Percentiles rank a stretch among this genome's conserved stretches.
phyloP scores from a whole-genome alignment of 495 filamentous ascomycete genomes.

The Bryoglossum gracile region DNA sequence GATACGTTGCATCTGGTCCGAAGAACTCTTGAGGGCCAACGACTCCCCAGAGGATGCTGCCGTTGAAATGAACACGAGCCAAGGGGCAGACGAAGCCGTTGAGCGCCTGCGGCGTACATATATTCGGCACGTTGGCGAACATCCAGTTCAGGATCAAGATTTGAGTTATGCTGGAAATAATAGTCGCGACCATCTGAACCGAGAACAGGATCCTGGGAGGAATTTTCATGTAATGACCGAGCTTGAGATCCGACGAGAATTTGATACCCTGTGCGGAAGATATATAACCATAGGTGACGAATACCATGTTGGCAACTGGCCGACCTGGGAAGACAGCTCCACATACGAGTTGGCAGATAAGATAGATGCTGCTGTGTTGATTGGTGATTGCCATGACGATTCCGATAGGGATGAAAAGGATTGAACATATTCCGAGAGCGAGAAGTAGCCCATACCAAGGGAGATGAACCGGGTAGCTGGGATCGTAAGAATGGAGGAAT shows the following conservation, averaged over 20 bases:
- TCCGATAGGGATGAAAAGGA: conserved; percentile 73
- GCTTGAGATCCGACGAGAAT: conserved; percentile 79
- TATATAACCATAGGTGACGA: conserved; percentile 79
- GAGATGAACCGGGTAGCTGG: conserved; percentile 63
- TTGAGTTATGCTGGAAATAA: conserved; percentile 72
- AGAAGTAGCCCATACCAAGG: conserved; percentile 74
- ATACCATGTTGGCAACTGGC: conserved; percentile 84
- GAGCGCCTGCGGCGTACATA: conserved; percentile 70
- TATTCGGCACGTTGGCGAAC: conserved; percentile 64
- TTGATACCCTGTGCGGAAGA: conserved; percentile 78
- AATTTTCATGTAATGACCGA: conserved; percentile 92
- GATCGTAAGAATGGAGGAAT: conserved; percentile 16
- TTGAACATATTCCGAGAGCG: conserved; percentile 61
- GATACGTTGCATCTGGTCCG: conserved; percentile 62
- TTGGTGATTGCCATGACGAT: conserved; percentile 85
- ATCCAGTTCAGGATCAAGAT: conserved; percentile 85
- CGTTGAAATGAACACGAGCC: conserved; percentile 84
- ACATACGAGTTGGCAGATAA: conserved; percentile 76
- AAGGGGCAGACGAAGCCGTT: conserved; percentile 86
- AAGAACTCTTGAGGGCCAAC: conserved; percentile 75
- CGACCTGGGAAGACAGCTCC: conserved; percentile 72
- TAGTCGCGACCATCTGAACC: conserved; percentile 74
- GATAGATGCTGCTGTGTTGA: conserved; percentile 71
- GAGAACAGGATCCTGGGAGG: conserved; percentile 72
- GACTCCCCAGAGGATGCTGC: conserved; percentile 82